Conservation (phyloP, 306 rosid species). For the Castanopsis chinensis region DNA sequence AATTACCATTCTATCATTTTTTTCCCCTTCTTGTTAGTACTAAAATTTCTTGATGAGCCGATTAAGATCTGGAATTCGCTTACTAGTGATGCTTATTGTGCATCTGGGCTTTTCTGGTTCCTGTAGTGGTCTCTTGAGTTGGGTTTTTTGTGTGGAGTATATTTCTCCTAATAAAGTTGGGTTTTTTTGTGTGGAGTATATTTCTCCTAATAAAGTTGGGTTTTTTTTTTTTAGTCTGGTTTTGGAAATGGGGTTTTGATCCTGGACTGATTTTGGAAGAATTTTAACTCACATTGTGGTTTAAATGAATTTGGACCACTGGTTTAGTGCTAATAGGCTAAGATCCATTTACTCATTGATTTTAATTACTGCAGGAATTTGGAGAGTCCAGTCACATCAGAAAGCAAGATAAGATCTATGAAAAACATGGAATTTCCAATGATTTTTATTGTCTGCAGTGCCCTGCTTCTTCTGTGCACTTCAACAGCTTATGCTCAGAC, state of each 20-base stretch:
- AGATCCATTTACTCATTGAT: slow-evolving; percentile 30
- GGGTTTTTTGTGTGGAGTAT: too few relatives aligned
- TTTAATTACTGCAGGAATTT: slow-evolving; percentile 55
- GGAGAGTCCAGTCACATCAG: slow-evolving; percentile 38
- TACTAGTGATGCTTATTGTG: slow-evolving; percentile 4
- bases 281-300: slow-evolving; percentile 11
- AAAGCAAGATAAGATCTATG: slow-evolving; percentile 6
- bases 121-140: too few relatives aligned
- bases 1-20: background rate
- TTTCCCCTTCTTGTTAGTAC: background rate
- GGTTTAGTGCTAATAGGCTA: slow-evolving; percentile 1
- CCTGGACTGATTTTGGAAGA: slow-evolving; percentile 9
- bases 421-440: slow-evolving; percentile 49
- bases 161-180: too few relatives aligned
- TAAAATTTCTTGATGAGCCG: slow-evolving; percentile 2
- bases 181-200: too few relatives aligned
- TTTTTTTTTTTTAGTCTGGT: background rate
- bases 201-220: too few relatives aligned
- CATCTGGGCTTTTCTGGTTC: too few relatives aligned
- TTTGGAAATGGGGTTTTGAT: slow-evolving; percentile 3
- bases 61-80: slow-evolving; percentile 47
- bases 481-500: slow-evolving; percentile 64
- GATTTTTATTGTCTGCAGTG: slow-evolving; percentile 43
- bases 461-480: slow-evolving; percentile 45
- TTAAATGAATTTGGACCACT: background rate